Base-by-base conservation (phyloP, 768 basidiomycete genomes). In the Dioszegia crocea region DNA sequence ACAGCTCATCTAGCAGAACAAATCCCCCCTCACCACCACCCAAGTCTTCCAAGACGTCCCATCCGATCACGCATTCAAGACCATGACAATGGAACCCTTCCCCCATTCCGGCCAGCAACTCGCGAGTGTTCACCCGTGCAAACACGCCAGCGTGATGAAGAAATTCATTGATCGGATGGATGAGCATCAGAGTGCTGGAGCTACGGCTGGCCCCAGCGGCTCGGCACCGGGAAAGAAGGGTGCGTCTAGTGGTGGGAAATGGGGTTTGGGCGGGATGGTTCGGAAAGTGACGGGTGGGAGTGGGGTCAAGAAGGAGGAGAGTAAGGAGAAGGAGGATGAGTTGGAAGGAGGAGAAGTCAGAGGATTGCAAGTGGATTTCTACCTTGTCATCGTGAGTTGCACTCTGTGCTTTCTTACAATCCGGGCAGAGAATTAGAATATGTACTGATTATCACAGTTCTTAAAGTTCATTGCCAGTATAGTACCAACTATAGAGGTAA, bases 121-220 rank as follows among this genome's bases (percentile, higher is more conserved):
- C 61, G 96, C 93, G 0, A 91, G 88, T 0, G 94, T 99, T 11
- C 94, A 99, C 76, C 94, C 94, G 1, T 99, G 94, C 84, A 97
- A 96, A 74, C 94, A 99, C 77, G 89, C 92, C 0, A 90, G 87
- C 76, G 96, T 99, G 58, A 99, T 99, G 96, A 97, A 96, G 84
- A 98, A 97, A 77, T 91, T 98, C 61, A 97, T 98, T 73, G 94
- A 98, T 77, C 84, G 94, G 57, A 97, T 98, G 92, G 96, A 98
- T 78, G 60, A 66, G 26, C 67, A 68, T 44, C 84, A 84, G 65
- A 85, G 76, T 46, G 33, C 30, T 30, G 54, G 23, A 2, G 27
- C 8, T 21, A 29, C 36, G 6, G 51, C 38, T 17, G 19, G 40
- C 2, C 23, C 56, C 12, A 70, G 77, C 27, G 75, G 79, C 1